phyloP scores from a whole-genome alignment of 2,329 filamentous ascomycete genomes.

The Penicillium frequentans region DNA sequence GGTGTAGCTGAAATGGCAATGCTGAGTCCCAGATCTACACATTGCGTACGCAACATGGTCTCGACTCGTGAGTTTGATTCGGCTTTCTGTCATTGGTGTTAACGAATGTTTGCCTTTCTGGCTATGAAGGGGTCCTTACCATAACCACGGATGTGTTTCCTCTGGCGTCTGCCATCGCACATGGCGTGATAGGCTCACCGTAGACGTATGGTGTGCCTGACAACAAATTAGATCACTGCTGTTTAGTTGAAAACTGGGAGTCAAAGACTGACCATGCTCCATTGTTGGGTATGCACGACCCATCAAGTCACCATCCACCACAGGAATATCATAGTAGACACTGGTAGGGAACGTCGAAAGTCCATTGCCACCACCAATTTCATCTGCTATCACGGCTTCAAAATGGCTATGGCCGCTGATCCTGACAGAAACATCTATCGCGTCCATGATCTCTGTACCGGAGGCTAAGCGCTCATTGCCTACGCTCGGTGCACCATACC shows the following conservation, averaged over 20 bases:
- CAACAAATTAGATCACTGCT: neutral
- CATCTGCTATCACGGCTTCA: slow-evolving; percentile 28
- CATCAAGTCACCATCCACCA: slow-evolving; percentile 50
- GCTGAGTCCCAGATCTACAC: slow-evolving; percentile 28
- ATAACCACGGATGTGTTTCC: neutral
- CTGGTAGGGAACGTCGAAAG: slow-evolving; percentile 28
- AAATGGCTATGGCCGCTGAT: slow-evolving; percentile 8
- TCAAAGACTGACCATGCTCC: slow-evolving; percentile 13
- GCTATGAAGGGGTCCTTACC: neutral
- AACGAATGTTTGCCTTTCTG: neutral
- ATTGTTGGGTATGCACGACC: slow-evolving; percentile 45
- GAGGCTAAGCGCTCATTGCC: neutral
- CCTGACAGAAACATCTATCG: neutral
- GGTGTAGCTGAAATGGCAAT: slow-evolving; percentile 22
- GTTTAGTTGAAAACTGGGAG: neutral
- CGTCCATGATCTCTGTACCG: neutral
- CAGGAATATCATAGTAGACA: slow-evolving; percentile 37
- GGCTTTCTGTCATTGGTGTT: slow-evolving; percentile 12
- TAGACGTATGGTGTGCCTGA: neutral
- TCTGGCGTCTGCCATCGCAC: neutral
- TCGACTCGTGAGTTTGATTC: slow-evolving; percentile 27
- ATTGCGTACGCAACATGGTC: slow-evolving; percentile 24
- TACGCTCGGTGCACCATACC: neutral
- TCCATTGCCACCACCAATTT: slow-evolving; percentile 41
- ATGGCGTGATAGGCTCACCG: neutral